A percentile compares a stretch with the other conserved stretches of the same genome.
These are phyloP conservation scores for Coemansia sp. DNA, from an alignment of 192 early-diverging fungal species.

Conservation along the genomic window DNA sequence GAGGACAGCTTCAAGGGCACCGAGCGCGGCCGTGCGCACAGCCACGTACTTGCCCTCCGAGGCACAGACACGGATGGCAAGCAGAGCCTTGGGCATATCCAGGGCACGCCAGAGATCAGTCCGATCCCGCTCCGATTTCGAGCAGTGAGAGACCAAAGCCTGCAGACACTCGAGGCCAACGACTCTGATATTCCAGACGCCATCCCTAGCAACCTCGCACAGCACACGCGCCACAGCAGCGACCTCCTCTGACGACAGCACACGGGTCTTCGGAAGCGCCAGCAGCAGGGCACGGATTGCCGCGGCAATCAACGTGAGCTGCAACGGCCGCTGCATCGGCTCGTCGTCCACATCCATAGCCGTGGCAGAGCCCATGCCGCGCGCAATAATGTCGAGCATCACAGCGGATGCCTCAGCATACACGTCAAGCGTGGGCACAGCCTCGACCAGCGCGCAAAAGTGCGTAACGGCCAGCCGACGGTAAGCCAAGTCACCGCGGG, in stretches of 20 bases:
- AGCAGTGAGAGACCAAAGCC: conserved; percentile 55
- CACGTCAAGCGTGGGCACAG: conserved; percentile 15
- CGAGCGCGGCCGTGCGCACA: conserved; percentile 63
- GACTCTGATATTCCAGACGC: conserved; percentile 85
- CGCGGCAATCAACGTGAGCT: conserved; percentile 37
- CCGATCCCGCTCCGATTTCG: neutral
- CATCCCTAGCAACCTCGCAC: conserved; percentile 58
- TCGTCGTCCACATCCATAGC: conserved; percentile 19
- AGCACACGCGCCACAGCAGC: conserved; percentile 52
- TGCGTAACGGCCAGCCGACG: conserved; percentile 28
- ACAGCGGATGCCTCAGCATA: conserved; percentile 15
- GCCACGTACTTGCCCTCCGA: conserved; percentile 68
- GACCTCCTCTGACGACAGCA: conserved; percentile 47
- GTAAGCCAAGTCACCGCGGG: conserved; percentile 25
- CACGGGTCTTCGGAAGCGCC: conserved; percentile 18
- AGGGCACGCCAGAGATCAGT: conserved; percentile 2
- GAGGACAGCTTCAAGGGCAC: conserved; percentile 42
- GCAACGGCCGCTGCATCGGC: conserved; percentile 36
- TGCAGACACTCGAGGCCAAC: conserved; percentile 71
- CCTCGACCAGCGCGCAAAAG: conserved; percentile 20
- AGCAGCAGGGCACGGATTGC: conserved; percentile 33
- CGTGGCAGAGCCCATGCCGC: neutral
- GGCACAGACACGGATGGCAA: conserved; percentile 55
- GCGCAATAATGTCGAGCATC: conserved; percentile 16
- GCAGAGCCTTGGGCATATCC: conserved; percentile 35